A percentile compares a stretch with the other conserved stretches of the same genome.
Evolutionary conservation across 148 eudicot species (phyloP).

Genomic region (Vaccinium darrowii): DNA sequence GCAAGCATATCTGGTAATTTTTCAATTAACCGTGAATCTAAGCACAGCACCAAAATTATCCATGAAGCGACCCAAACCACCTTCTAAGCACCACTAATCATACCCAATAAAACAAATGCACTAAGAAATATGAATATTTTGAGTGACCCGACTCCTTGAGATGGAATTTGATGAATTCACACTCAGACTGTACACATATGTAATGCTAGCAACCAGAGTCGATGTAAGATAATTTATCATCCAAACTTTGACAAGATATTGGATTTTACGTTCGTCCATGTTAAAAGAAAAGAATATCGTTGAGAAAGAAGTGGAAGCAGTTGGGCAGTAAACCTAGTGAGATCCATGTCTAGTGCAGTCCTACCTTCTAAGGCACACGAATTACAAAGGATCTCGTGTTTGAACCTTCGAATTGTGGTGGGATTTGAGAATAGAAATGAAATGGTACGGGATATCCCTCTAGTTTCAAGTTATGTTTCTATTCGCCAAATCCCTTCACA

Average conservation of each 20-base stretch:
- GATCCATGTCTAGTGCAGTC: not conserved
- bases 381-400: not conserved
- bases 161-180: not conserved
- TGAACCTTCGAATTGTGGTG: not conserved
- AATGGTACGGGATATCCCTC: not conserved
- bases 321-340: not conserved
- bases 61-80: not conserved
- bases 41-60: not conserved
- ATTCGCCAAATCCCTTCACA: not conserved
- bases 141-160: not conserved
- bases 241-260: not conserved
- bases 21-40: not conserved
- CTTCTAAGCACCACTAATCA: not conserved
- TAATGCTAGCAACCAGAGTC: not conserved
- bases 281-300: not conserved
- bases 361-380: not conserved
- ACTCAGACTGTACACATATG: not conserved
- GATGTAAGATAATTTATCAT: not conserved
- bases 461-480: not conserved
- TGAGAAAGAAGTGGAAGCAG: not conserved
- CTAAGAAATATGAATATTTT: not conserved
- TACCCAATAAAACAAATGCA: not conserved
- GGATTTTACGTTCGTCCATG: not conserved
- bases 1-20: not conserved
- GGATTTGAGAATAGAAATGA: not conserved